These are phyloP conservation scores for Mrakiaceae sp. DNA, from an alignment of 1,284 basidiomycete species.

Conservation along the genomic window DNA sequence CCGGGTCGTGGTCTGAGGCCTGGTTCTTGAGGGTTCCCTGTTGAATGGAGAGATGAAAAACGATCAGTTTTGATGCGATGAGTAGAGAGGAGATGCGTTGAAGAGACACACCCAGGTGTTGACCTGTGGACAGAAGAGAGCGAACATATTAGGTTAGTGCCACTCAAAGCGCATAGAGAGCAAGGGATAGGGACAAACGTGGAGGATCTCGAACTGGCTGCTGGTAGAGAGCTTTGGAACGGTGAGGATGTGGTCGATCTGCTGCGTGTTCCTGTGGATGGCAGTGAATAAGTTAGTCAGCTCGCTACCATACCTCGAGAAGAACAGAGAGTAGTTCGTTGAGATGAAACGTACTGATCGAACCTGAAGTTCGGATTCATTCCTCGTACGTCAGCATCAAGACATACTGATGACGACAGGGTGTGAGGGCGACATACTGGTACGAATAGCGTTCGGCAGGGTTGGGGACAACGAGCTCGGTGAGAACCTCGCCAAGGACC, in stretches of 20 bases:
- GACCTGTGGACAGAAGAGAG: too few relatives aligned
- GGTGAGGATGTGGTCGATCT: conserved; percentile 51
- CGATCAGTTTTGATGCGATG: neutral
- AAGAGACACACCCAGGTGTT: too few relatives aligned
- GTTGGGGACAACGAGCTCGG: conserved; percentile 41
- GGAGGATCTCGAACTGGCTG: neutral
- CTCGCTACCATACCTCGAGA: too few relatives aligned
- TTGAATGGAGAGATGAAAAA: neutral
- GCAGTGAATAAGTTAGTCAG: too few relatives aligned
- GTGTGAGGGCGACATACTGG: conserved; percentile 28
- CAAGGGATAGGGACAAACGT: neutral
- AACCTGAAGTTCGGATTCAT: too few relatives aligned
- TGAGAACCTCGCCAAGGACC: conserved; percentile 26
- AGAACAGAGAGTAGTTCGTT: too few relatives aligned
- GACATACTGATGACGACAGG: too few relatives aligned
- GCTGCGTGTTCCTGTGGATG: conserved; percentile 43
- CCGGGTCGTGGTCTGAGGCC: neutral
- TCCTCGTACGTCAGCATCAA: too few relatives aligned
- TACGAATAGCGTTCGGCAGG: conserved; percentile 50
- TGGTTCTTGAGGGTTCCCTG: neutral
- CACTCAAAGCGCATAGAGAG: neutral
- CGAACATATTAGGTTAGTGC: neutral
- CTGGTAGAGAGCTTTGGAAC: conserved; percentile 36
- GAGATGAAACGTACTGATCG: too few relatives aligned
- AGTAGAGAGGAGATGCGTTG: neutral